A percentile compares a stretch with the other conserved stretches of the same genome.
phyloP scores from a whole-genome alignment of 2,329 filamentous ascomycete species.

The Colletotrichum eremochloae region DNA sequence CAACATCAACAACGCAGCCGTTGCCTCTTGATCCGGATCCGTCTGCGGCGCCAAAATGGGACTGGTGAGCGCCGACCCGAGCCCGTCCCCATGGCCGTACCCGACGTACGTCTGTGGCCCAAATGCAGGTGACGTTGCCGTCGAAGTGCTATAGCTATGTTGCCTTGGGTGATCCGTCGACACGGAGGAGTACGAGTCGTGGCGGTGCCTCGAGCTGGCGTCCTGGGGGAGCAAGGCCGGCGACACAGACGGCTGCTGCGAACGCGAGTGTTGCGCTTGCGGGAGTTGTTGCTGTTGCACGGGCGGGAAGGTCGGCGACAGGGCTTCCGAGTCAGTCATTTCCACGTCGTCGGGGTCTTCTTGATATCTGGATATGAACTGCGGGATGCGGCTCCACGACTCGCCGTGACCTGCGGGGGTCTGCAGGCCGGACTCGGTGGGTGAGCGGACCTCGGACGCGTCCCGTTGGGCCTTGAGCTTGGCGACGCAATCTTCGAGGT shows the following conservation, averaged over 20 bases:
- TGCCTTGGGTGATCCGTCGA: constrained; percentile 60
- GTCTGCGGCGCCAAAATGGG: constrained; percentile 67
- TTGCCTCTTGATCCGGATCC: constrained; percentile 81
- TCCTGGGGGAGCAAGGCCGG: constrained; percentile 65
- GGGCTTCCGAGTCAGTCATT: constrained; percentile 65
- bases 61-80: constrained; percentile 69
- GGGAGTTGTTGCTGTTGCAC: constrained; percentile 44
- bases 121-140: constrained; percentile 69
- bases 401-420: constrained; percentile 47
- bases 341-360: constrained; percentile 67
- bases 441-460: constrained; percentile 44
- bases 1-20: constrained; percentile 88
- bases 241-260: constrained; percentile 64
- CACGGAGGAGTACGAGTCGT: constrained; percentile 68
- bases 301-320: constrained; percentile 61
- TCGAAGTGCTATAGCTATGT: constrained; percentile 62
- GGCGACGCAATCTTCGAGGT: constrained; percentile 88
- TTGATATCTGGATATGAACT: constrained; percentile 54
- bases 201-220: constrained; percentile 52
- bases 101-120: constrained; percentile 61
- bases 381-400: constrained; percentile 46
- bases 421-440: constrained; percentile 48
- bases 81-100: constrained; percentile 53
- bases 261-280: constrained; percentile 42
- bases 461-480: constrained; percentile 77